Conservation (phyloP, 176 grass and related monocot genomes). For the Phoenix dactylifera region DNA sequence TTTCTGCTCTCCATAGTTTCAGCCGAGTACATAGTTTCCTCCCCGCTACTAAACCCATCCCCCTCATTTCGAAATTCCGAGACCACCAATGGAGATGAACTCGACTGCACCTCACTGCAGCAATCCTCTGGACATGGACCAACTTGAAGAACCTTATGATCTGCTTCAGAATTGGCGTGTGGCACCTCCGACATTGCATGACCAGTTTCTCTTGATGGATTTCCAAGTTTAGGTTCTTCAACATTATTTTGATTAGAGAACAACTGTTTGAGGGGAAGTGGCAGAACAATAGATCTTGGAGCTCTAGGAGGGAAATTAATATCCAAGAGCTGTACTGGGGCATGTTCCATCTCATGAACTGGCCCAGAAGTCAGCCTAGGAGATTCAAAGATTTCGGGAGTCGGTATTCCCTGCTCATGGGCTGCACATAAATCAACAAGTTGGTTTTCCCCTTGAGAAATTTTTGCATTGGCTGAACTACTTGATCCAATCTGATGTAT, state of each 20-base stretch:
- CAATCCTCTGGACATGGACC: slow-evolving; percentile 58
- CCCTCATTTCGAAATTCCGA: slow-evolving; percentile 32
- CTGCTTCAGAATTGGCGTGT: slow-evolving; percentile 29
- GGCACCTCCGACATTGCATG: slow-evolving; percentile 33
- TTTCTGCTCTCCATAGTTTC: slow-evolving; percentile 99
- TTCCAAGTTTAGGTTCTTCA: slow-evolving; percentile 27
- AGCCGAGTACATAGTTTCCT: slow-evolving; percentile 96
- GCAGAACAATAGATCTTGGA: slow-evolving; percentile 77
- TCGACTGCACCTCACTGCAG: slow-evolving; percentile 57
- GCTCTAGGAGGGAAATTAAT: slow-evolving; percentile 54
- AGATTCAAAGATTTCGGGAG: slow-evolving; percentile 69
- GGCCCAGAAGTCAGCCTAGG: slow-evolving; percentile 43
- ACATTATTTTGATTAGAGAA: slow-evolving; percentile 68
- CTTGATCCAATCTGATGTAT: slow-evolving; percentile 50
- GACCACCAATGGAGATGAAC: slow-evolving; percentile 51
- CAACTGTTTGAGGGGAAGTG: slow-evolving; percentile 81
- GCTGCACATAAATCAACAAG: slow-evolving; percentile 41
- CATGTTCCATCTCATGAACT: slow-evolving; percentile 30
- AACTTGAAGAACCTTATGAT: slow-evolving; percentile 28
- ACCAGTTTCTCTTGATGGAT: slow-evolving; percentile 30
- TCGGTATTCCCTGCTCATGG: slow-evolving; percentile 55
- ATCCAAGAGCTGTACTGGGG: slow-evolving; percentile 39
- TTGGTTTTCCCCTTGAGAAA: slow-evolving; percentile 49
- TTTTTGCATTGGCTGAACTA: slow-evolving; percentile 49
- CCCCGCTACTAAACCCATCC: slow-evolving; percentile 51